Evolutionary conservation across 208 protist species (phyloP), one percentile per base, ranked within the genome.

Genomic region (Acanthamoeba sp.): DNA sequence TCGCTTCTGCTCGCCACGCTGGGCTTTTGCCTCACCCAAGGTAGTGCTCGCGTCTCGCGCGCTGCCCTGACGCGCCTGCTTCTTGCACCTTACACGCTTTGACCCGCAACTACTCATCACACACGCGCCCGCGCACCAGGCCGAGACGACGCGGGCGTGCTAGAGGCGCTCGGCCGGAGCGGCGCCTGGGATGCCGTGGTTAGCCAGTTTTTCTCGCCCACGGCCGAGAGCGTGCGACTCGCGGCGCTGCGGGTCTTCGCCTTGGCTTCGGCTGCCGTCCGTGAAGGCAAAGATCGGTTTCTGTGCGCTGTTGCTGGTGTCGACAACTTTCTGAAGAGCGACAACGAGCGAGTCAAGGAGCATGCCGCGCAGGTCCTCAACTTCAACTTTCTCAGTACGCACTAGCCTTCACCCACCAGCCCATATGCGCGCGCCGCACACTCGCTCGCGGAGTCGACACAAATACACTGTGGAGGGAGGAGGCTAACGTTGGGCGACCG

Each of bases 281-380:
- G 55, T 50, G 82, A 50, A 91, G 50, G 42, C 24, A 45, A 78
- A 22, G 69, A 78, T 45, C 69, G 69, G 18, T 27, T 16, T 52
- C 50, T 64, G 22, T 91, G 55, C 32, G 57, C 85, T n/a, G 55
- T 71, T 10, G 27, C 38, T 48, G 85, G 85, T 2, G 36, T 91
- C 3, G n/a, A 24, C 20, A 6, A 24, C 29, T 71, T 50, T 20
- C 14, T 91, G 85, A 16, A 42, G 38, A 55, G 85, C 57, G 85
- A 73, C 9, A 71, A 91, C 42, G 85, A 91, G 57, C 85, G 55
- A 38, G 36, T 64, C 55, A 91, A 45, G 85, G 85, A 91, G 59
- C 32, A 34, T 20, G 85, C 85, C 14, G 85, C 85, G 0, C 85
- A 71, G 4, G 9, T 91, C 34, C 24, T 71, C 57, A 71, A 91